Percentiles rank a stretch among this genome's conserved stretches.
These are phyloP conservation scores for Ophiocordyceps australis DNA, from an alignment of 2,329 filamentous ascomycete genomes.

Conservation along the genomic window DNA sequence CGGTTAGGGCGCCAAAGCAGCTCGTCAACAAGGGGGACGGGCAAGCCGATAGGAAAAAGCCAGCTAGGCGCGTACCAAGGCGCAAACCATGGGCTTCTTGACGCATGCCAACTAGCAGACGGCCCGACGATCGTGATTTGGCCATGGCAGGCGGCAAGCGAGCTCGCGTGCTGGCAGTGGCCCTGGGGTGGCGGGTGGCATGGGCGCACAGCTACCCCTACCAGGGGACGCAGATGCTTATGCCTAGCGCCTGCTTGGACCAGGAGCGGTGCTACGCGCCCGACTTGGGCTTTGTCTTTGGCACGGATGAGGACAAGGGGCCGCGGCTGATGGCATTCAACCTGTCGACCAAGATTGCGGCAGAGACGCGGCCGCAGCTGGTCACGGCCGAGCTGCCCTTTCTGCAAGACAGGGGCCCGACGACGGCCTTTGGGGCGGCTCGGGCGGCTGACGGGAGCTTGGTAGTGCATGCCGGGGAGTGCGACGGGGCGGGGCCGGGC, in stretches of 20 bases:
- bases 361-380: slow-evolving; percentile 25
- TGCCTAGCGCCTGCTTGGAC: slow-evolving; percentile 25
- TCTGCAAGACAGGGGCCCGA: slow-evolving; percentile 23
- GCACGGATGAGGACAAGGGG: slow-evolving; percentile 22
- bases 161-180: no score
- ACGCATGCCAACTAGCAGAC: no score
- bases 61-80: no score
- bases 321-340: slow-evolving; percentile 45
- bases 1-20: no score
- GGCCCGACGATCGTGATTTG: no score
- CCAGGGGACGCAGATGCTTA: slow-evolving; percentile 56
- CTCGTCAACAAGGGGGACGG: no score
- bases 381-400: slow-evolving; percentile 46
- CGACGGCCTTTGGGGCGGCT: slow-evolving; percentile 46
- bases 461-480: slow-evolving; percentile 58
- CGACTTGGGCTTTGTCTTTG: slow-evolving; percentile 52
- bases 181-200: no score
- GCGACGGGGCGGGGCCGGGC: slow-evolving; percentile 31
- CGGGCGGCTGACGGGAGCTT: slow-evolving; percentile 52
- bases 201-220: slow-evolving; percentile 46
- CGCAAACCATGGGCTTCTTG: no score
- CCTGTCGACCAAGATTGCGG: slow-evolving; percentile 36
- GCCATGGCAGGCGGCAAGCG: no score
- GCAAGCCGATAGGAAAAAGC: no score
- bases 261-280: slow-evolving; percentile 14